phyloP scores from a whole-genome alignment of 2,329 filamentous ascomycete species.

The Sarocladiaceae sp. region DNA sequence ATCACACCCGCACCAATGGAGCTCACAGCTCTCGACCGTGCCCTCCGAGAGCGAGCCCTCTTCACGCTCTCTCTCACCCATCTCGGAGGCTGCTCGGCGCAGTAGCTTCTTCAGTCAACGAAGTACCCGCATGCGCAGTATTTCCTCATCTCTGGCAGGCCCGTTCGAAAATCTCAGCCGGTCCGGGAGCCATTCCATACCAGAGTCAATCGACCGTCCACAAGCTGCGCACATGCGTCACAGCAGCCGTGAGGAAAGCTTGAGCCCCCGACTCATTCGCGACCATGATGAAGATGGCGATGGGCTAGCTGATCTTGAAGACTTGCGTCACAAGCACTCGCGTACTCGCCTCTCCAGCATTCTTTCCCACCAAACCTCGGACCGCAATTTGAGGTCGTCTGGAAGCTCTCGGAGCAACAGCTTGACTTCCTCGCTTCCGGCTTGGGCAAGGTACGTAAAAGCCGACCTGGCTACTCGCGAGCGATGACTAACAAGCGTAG shows the following conservation, averaged over 20 bases:
- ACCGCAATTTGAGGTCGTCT: conserved; percentile 49
- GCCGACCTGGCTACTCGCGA: conserved; percentile 27
- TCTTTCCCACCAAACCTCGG: conserved; percentile 44
- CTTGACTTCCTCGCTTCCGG: conserved; percentile 42
- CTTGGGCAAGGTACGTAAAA: conserved; percentile 44
- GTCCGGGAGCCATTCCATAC: conserved; percentile 25
- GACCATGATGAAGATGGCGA: conserved; percentile 63
- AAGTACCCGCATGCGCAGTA: conserved; percentile 53
- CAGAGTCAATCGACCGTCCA: conserved; percentile 46
- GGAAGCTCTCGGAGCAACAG: conserved; percentile 45
- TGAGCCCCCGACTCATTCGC: conserved; percentile 42
- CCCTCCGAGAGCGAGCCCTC: conserved; percentile 56
- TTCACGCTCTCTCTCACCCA: conserved; percentile 43
- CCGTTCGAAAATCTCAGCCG: conserved; percentile 32
- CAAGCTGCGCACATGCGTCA: conserved; percentile 38
- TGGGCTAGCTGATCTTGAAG: conserved; percentile 55
- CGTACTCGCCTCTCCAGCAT: conserved; percentile 49
- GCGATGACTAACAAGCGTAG: conserved; percentile 13
- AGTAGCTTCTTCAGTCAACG: conserved; percentile 48
- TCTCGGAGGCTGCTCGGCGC: conserved; percentile 38
- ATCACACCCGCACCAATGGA: conserved; percentile 54
- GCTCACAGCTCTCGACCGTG: conserved; percentile 60
- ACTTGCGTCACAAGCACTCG: conserved; percentile 49
- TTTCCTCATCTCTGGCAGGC: conserved; percentile 48
- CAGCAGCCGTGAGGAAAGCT: conserved; percentile 27